Conservation (phyloP, 495 filamentous ascomycete species). For the Xylaria intraflava region DNA sequence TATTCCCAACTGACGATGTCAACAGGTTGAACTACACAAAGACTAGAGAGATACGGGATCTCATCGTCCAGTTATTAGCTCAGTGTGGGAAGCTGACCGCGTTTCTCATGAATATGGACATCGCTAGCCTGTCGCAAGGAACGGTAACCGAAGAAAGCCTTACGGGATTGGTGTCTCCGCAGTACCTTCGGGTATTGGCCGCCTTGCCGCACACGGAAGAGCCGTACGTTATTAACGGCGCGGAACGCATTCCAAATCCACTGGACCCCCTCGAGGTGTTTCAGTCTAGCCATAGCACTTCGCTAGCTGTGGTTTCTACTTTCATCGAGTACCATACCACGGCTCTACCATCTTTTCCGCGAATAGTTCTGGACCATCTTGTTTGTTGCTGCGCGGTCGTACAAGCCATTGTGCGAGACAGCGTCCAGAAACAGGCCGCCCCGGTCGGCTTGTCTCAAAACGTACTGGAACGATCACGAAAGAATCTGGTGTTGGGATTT, state of each 20-base stretch:
- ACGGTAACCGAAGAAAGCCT: constrained; percentile 11
- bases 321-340: constrained; percentile 29
- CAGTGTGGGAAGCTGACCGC: constrained; percentile 21
- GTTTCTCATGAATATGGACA: constrained; percentile 21
- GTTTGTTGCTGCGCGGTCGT: constrained; percentile 29
- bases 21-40: constrained; percentile 16
- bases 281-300: constrained; percentile 16
- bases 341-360: constrained; percentile 33
- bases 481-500: constrained; percentile 29
- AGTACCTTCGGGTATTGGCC: constrained; percentile 18
- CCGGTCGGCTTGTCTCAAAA: constrained; percentile 2
- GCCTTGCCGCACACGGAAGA: constrained; percentile 14
- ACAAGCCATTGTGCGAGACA: constrained; percentile 25
- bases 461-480: constrained; percentile 14
- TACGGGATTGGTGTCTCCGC: constrained; percentile 20
- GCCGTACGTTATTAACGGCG: constrained; percentile 6
- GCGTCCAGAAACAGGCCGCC: constrained; percentile 14
- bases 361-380: constrained; percentile 36
- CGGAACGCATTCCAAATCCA: constrained; percentile 3
- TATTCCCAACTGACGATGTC: background rate
- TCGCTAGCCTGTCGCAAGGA: constrained; percentile 9
- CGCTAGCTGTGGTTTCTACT: constrained; percentile 9
- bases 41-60: constrained; percentile 17
- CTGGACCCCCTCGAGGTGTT: constrained; percentile 17
- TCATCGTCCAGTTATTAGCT: constrained; percentile 16